Conservation (phyloP, 164 flowering plant species). For the Brasenia schreberi region DNA sequence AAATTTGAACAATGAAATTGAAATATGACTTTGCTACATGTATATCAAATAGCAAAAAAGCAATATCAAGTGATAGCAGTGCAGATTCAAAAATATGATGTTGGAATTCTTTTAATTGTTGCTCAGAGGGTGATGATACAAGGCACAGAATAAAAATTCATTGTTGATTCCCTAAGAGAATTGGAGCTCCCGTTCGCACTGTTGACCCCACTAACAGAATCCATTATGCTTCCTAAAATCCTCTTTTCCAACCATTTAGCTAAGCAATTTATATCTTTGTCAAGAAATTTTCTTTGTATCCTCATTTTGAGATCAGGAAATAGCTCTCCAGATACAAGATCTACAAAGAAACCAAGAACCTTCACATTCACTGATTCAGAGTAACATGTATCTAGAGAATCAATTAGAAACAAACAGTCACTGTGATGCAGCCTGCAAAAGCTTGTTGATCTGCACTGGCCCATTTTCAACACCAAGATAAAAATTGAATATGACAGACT, state of each 20-base stretch:
- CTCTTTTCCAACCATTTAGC: conserved; percentile 82
- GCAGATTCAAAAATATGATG: conserved; percentile 53
- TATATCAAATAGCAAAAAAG: conserved; percentile 61
- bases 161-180: conserved; percentile 68
- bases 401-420: conserved; percentile 60
- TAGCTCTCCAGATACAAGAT: conserved; percentile 54
- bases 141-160: conserved; percentile 61
- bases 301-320: conserved; percentile 39
- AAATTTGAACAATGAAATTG: conserved; percentile 62
- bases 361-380: conserved; percentile 66
- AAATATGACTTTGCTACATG: conserved; percentile 60
- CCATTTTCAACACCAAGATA: conserved; percentile 44
- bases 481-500: conserved; percentile 31
- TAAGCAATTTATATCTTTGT: conserved; percentile 38
- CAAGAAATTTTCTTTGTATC: conserved; percentile 50
- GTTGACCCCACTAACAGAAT: conserved; percentile 24
- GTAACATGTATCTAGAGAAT: conserved; percentile 51
- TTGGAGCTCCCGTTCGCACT: conserved; percentile 40
- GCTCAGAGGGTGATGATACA: conserved; percentile 33
- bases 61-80: conserved; percentile 56
- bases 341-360: conserved; percentile 65
- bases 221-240: conserved; percentile 42
- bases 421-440: conserved; percentile 39
- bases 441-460: conserved; percentile 25
- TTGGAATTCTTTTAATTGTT: conserved; percentile 30